Evolutionary conservation across 1,284 basidiomycete genomes (phyloP).

Genomic region (Boletus sp.): DNA sequence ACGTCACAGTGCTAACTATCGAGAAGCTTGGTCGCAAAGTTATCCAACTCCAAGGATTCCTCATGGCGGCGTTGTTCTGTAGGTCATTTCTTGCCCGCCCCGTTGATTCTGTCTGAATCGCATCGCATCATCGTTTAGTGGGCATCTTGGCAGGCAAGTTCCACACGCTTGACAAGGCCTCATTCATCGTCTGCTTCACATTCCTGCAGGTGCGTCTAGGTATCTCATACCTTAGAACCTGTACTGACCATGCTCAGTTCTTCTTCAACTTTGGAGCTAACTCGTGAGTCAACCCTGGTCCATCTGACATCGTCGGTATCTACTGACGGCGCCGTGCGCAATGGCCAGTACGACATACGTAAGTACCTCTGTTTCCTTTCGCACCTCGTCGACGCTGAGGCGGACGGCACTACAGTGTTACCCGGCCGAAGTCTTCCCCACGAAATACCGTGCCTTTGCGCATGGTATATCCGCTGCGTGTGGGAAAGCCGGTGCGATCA

Average conservation of each 20-base stretch:
- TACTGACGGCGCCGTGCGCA: slow-evolving; percentile 4
- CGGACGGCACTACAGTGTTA: slow-evolving; percentile 43
- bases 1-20: slow-evolving; percentile 63
- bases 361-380: slow-evolving; percentile 18
- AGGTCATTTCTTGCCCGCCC: slow-evolving; percentile 24
- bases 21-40: slow-evolving; percentile 70
- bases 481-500: slow-evolving; percentile 79
- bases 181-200: slow-evolving; percentile 71
- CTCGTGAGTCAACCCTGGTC: slow-evolving; percentile 41
- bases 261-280: slow-evolving; percentile 89
- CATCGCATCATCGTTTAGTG: slow-evolving; percentile 36
- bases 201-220: slow-evolving; percentile 43
- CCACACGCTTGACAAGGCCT: slow-evolving; percentile 51
- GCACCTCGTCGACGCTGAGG: not conserved
- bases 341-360: slow-evolving; percentile 51
- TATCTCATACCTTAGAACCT: not conserved
- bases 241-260: slow-evolving; percentile 41
- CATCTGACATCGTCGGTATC: not conserved
- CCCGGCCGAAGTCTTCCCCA: slow-evolving; percentile 89
- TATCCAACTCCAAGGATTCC: slow-evolving; percentile 79
- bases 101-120: not conserved
- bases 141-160: slow-evolving; percentile 67
- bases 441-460: slow-evolving; percentile 73
- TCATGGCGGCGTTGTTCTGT: slow-evolving; percentile 66
- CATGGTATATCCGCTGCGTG: slow-evolving; percentile 79